phyloP scores from a whole-genome alignment of 2,329 filamentous ascomycete genomes.

The Macroventuria anomochaeta region DNA sequence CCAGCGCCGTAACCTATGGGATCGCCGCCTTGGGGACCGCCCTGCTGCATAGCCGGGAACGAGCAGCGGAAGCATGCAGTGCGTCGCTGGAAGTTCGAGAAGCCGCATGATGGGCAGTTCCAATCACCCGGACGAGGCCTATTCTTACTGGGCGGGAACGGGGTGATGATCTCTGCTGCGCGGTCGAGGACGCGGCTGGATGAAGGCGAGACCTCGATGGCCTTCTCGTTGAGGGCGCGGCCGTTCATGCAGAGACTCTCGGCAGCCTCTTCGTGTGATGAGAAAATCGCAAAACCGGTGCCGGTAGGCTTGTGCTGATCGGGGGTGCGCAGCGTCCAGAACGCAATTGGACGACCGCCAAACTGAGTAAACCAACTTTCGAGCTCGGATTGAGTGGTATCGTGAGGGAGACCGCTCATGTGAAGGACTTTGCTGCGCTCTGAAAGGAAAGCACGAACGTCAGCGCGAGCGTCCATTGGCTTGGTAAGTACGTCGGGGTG shows the following conservation, averaged over 20 bases:
- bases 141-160: conserved; percentile 98
- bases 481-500: conserved; percentile 93
- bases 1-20: conserved; percentile 67
- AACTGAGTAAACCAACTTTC: conserved; percentile 99
- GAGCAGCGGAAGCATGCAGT: conserved; percentile 99
- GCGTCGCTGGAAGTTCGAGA: conserved; percentile 98
- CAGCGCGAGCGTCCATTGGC: conserved; percentile 94
- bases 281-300: conserved; percentile 97
- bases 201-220: conserved; percentile 96
- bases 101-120: conserved; percentile 98
- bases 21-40: conserved; percentile 68
- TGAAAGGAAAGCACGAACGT: conserved; percentile 93
- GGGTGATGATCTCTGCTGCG: conserved; percentile 92
- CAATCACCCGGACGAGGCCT: conserved; percentile 95
- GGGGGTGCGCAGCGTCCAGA: conserved; percentile 96
- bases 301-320: conserved; percentile 99
- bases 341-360: conserved; percentile 94
- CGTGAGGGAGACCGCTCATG: conserved; percentile 95
- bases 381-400: conserved; percentile 97
- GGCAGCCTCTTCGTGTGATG: conserved; percentile 79
- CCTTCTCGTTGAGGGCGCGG: conserved; percentile 96
- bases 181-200: conserved; percentile 96
- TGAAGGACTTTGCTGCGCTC: conserved; percentile 98
- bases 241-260: conserved; percentile 99
- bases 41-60: conserved; percentile 90